These are phyloP conservation scores for Sphenostylis stenocarpa DNA, from an alignment of 306 rosid species.

Conservation along the genomic window DNA sequence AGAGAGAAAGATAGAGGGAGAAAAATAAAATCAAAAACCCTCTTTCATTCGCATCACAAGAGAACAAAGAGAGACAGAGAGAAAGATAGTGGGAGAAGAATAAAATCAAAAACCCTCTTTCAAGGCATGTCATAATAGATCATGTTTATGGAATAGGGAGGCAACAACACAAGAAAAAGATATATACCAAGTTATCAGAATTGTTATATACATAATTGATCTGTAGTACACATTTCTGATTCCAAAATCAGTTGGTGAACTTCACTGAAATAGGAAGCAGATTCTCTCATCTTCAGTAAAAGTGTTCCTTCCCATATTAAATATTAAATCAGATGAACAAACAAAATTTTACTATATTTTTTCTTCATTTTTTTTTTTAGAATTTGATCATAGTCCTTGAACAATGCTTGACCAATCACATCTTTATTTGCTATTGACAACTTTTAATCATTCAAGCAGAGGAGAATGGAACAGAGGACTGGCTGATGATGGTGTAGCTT, in stretches of 20 bases:
- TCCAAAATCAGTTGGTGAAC: constrained; percentile 9
- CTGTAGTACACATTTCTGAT: not conserved
- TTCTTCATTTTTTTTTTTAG: not conserved
- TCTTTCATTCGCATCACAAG: not conserved
- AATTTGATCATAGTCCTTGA: constrained; percentile 29
- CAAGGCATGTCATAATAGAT: not conserved
- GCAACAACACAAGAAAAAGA: not conserved
- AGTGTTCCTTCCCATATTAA: constrained; percentile 31
- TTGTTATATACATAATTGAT: constrained; percentile 30
- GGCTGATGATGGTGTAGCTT: constrained; percentile 45
- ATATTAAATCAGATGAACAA: constrained; percentile 34
- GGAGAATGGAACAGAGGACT: constrained; percentile 41
- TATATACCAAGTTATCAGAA: constrained; percentile 7
- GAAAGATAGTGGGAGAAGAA: too few species aligned
- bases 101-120: not conserved
- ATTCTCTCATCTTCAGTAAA: constrained; percentile 31
- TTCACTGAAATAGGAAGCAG: constrained; percentile 32
- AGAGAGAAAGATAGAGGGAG: not conserved
- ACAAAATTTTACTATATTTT: constrained; percentile 39
- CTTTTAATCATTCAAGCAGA: constrained; percentile 40
- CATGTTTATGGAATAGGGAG: not conserved
- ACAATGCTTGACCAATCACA: constrained; percentile 11
- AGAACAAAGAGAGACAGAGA: not conserved
- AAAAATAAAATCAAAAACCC: not conserved
- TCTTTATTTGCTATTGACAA: constrained; percentile 23